Conservation (phyloP, 208 protist genomes). For the Trypanosoma rangeli region DNA sequence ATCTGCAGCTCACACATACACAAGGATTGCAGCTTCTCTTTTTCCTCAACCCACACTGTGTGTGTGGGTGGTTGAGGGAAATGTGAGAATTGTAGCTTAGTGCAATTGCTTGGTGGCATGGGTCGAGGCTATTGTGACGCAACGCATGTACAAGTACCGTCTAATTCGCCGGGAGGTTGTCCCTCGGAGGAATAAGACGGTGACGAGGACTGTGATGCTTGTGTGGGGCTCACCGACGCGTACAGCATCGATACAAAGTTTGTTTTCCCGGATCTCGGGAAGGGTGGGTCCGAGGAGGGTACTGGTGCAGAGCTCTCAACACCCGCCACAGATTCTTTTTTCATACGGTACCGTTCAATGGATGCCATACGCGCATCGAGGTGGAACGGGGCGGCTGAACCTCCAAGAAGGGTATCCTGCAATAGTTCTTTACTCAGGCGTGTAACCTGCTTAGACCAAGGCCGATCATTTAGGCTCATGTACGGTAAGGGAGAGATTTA, state of each 20-base stretch:
- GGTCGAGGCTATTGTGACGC: not conserved
- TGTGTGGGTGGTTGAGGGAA: not conserved
- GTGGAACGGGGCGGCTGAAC: not conserved
- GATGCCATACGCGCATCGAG: not conserved
- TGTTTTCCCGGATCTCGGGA: not conserved
- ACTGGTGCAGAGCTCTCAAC: not conserved
- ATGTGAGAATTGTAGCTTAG: not conserved
- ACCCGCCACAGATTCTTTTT: not conserved
- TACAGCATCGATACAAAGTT: not conserved
- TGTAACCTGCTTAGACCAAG: not conserved
- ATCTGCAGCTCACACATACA: not conserved
- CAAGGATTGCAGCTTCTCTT: not conserved
- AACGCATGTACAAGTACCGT: not conserved
- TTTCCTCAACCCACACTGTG: not conserved
- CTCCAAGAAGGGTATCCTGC: not conserved
- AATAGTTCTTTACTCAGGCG: not conserved
- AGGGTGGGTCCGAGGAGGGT: not conserved
- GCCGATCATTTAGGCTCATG: not conserved
- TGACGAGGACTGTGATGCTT: not conserved
- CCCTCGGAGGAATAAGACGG: not conserved
- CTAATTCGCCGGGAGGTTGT: not conserved
- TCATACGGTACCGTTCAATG: not conserved
- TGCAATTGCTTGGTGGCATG: too few species aligned
- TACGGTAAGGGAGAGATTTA: not conserved
- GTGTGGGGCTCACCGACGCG: not conserved